These are phyloP conservation scores for Epichloe brachyelytri DNA, from an alignment of 2,329 filamentous ascomycete genomes.

Conservation along the genomic window DNA sequence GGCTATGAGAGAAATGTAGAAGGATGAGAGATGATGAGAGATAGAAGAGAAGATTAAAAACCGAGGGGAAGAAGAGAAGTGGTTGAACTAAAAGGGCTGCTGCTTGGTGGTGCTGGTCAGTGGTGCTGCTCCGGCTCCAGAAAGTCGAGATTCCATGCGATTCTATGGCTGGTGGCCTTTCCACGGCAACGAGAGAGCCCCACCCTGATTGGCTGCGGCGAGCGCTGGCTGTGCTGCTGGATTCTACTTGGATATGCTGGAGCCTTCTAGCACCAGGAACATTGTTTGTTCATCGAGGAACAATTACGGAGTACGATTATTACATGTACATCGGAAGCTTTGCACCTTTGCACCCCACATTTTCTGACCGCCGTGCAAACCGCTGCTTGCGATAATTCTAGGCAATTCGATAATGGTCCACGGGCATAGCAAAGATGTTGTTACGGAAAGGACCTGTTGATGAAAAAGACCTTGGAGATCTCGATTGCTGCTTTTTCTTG, in stretches of 20 bases:
- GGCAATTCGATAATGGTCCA: too few relatives aligned
- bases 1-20: conserved; percentile 1
- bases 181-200: conserved; percentile 11
- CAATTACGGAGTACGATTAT: too few relatives aligned
- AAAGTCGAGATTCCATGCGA: conserved; percentile 31
- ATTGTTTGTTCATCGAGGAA: neutral
- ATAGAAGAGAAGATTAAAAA: conserved; percentile 11
- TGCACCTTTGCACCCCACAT: too few relatives aligned
- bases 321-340: too few relatives aligned
- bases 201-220: conserved; percentile 15
- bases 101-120: conserved; percentile 8
- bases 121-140: conserved; percentile 11
- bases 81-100: conserved; percentile 21
- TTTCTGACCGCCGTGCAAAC: too few relatives aligned
- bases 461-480: too few relatives aligned
- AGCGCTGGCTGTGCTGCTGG: neutral
- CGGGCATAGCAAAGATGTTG: too few relatives aligned
- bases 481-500: too few relatives aligned
- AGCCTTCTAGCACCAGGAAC: conserved; percentile 14
- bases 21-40: conserved; percentile 11
- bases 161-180: conserved; percentile 25
- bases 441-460: too few relatives aligned
- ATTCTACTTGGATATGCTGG: conserved; percentile 8
- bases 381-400: too few relatives aligned
- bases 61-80: conserved; percentile 13